Base-by-base conservation (phyloP, 2,329 filamentous ascomycete species). In the Neofusicoccum parvum region DNA sequence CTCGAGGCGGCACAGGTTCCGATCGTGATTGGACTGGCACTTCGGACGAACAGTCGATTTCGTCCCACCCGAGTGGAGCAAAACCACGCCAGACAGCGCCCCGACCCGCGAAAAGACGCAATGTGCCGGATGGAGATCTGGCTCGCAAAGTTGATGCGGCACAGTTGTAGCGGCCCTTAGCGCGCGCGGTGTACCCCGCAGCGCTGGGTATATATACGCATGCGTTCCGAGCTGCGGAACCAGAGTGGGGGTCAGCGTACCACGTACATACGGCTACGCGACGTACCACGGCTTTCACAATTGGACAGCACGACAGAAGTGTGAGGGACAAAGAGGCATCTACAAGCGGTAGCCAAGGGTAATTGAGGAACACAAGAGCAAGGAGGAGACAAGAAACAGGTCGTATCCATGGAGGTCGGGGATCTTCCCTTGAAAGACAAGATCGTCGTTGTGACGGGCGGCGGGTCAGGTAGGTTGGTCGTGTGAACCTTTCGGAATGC, bases 371-470 rank as follows among this genome's bases (percentile, higher is more conserved):
- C 3, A 9, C 1, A 43, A 23, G 1, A 4, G 27, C 17, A 11
- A 32, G 9, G 15, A 37, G 15, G 1, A 7, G 11, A 32, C 7
- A 1, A 62, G 39, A 5, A 12, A 54, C 4, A 3, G 5, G 5
- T 15, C 10, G 17, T n/a, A 0, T 49, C 11, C 14, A 67, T 65
- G 64, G 15, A 27, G 6, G 49, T 67, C 9, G 64, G 64, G 2
- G 49, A 66, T 46, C 63, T 66, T 51, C 64, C 64, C 3, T 10
- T 66, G 6, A 50, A 53, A 14, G 64, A 37, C 62, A 66, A 67
- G 54, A 53, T 67, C 43, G 46, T 56, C 10, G 65, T 67, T 7
- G 59, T 68, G 4, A 65, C 65, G 39, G 66, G 66, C 7, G 66
- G 66, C 45, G 66, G 59, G 7, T 51, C 59, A 5, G 66, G 65